Base-by-base conservation (phyloP, 768 basidiomycete genomes). In the Tephrocybe sp. region DNA sequence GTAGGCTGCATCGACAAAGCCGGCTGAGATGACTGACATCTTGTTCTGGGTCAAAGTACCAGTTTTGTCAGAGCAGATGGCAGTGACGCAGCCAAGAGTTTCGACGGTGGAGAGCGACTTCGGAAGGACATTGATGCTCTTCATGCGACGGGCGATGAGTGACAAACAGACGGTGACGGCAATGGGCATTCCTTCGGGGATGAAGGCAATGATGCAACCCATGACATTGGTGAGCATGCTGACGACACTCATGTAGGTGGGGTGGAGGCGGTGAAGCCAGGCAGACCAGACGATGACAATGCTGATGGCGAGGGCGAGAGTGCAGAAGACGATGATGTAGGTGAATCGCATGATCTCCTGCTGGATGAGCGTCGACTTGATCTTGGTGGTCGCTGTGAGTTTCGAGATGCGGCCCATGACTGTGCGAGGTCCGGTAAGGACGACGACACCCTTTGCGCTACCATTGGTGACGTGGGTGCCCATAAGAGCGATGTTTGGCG, bases 41-140 rank as follows among this genome's bases (percentile, higher is more conserved):
- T 67, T 73, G 58, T 82, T 83, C 59, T 77, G 73, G 2, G 84
- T 85, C 18, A 85, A 64, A 0, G 81, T 83, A 12, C 83, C 80
- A 1, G 82, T 82, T 63, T 86, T 86, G 61, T 86, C 78, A 1
- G 73, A 74, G 39, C 70, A 71, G 34, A 76, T 62, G 12, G 74
- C 75, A 44, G 80, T 78, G 60, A 86, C 81, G 7, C 78, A 73
- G 5, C 85, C 85, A 5, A 88, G 72, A 8, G 81, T 82, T 63
- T 88, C 85, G 26, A 88, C 82, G 3, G 81, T 86, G 17, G 83
- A 75, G 20, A 86, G 68, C 3, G 79, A 78, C 60, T 78, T 78
- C 58, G 33, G 48, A 9, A 56, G 55, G 28, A 58, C 58, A 3
- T 38, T 42, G 24, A 53, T 39, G 2, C n/a, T 24, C 36, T 53